Conservation (phyloP, 306 rosid genomes). For the Cucurbita pepo region DNA sequence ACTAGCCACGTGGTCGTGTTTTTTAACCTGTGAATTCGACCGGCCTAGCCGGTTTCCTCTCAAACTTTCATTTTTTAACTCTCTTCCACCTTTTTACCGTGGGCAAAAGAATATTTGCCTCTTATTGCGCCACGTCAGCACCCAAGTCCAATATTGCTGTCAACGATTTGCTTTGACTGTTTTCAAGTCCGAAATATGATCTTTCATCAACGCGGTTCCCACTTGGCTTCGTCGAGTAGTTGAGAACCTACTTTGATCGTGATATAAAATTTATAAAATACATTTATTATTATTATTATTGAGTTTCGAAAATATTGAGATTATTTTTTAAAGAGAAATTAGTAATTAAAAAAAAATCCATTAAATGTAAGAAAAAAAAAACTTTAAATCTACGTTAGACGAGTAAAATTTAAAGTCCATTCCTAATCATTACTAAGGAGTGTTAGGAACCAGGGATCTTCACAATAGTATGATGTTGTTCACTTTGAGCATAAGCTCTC, state of each 20-base stretch:
- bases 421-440: too few species aligned
- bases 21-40: background rate
- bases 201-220: background rate
- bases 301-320: too few species aligned
- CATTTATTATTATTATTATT: background rate
- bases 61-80: background rate
- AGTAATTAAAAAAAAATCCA: too few species aligned
- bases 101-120: background rate
- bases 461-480: too few species aligned
- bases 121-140: background rate
- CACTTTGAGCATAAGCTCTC: too few species aligned
- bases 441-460: too few species aligned
- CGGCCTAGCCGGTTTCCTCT: background rate
- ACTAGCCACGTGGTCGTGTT: slow-evolving; percentile 28
- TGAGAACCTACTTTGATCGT: background rate
- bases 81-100: background rate
- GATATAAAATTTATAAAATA: background rate
- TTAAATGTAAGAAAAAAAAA: too few species aligned
- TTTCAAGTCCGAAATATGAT: background rate
- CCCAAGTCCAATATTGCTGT: background rate
- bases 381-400: too few species aligned
- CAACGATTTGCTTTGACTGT: background rate
- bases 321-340: too few species aligned
- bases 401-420: too few species aligned
- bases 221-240: background rate